phyloP scores from a whole-genome alignment of 495 filamentous ascomycete genomes.

The Margaritispora aquatica region DNA sequence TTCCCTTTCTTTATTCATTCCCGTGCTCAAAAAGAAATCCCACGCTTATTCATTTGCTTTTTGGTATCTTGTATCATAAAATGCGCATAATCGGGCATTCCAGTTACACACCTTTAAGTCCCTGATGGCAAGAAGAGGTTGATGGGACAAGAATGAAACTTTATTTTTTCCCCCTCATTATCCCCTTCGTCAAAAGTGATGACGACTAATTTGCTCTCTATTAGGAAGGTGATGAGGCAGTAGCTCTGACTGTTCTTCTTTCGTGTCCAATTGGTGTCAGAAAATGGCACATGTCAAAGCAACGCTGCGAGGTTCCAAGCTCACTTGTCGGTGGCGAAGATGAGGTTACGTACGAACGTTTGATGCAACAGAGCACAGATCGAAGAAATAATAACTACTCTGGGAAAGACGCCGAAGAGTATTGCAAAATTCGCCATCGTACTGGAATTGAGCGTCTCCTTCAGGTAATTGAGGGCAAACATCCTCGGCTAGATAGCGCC shows the following conservation, averaged over 20 bases:
- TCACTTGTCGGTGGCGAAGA: conserved; percentile 9
- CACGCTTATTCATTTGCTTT: too few species aligned
- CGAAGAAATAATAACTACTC: background rate
- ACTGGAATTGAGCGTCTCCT: conserved; percentile 42
- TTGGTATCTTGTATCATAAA: too few species aligned
- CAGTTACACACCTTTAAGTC: too few species aligned
- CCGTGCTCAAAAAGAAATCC: too few species aligned
- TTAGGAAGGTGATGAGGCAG: conserved; percentile 43
- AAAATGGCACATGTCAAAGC: conserved; percentile 31
- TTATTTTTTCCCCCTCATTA: too few species aligned
- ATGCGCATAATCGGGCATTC: too few species aligned
- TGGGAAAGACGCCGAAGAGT: conserved; percentile 30
- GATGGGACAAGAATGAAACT: too few species aligned
- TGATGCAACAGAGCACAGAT: background rate
- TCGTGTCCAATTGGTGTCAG: conserved; percentile 42
- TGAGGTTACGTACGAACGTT: background rate
- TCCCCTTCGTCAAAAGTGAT: too few species aligned
- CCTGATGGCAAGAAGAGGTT: too few species aligned
- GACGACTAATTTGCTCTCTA: background rate
- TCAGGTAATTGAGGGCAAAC: conserved; percentile 33
- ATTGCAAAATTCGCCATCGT: conserved; percentile 41
- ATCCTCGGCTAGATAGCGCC: conserved; percentile 40
- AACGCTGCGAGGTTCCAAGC: conserved; percentile 25
- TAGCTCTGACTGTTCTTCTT: conserved; percentile 40
- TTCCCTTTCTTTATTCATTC: background rate